phyloP scores from a whole-genome alignment of 2,329 filamentous ascomycete genomes.

The Pseudocercospora fijiensis region DNA sequence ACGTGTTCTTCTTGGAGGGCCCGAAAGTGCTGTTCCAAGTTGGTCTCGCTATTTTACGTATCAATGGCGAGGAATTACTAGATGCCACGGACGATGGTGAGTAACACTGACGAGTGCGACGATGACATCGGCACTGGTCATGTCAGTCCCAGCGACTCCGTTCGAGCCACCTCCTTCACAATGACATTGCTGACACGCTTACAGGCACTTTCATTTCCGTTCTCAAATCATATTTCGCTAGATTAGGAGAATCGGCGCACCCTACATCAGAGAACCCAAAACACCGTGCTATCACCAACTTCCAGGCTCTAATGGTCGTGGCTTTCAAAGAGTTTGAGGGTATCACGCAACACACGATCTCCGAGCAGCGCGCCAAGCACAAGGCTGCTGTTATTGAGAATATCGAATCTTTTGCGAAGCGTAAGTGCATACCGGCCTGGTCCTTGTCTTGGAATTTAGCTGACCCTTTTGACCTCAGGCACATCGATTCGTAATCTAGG shows the following conservation, averaged over 20 bases:
- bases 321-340: constrained; percentile 97
- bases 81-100: constrained; percentile 81
- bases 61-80: constrained; percentile 93
- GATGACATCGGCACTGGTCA: not conserved
- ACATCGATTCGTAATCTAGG: constrained; percentile 95
- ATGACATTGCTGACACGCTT: not conserved
- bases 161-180: not conserved
- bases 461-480: too few relatives aligned
- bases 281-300: constrained; percentile 86
- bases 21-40: constrained; percentile 98
- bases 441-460: too few relatives aligned
- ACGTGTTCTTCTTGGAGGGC: constrained; percentile 97
- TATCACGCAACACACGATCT: constrained; percentile 90
- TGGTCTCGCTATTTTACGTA: constrained; percentile 90
- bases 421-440: too few relatives aligned
- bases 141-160: not conserved
- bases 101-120: not conserved
- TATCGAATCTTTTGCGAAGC: constrained; percentile 95
- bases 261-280: constrained; percentile 95
- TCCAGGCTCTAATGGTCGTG: constrained; percentile 98
- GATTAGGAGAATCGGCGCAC: constrained; percentile 91
- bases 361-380: constrained; percentile 84
- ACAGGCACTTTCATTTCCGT: constrained; percentile 88
- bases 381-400: constrained; percentile 92
- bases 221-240: constrained; percentile 89